Conservation (phyloP, 1,284 basidiomycete genomes). For the Vanrija sp. region DNA sequence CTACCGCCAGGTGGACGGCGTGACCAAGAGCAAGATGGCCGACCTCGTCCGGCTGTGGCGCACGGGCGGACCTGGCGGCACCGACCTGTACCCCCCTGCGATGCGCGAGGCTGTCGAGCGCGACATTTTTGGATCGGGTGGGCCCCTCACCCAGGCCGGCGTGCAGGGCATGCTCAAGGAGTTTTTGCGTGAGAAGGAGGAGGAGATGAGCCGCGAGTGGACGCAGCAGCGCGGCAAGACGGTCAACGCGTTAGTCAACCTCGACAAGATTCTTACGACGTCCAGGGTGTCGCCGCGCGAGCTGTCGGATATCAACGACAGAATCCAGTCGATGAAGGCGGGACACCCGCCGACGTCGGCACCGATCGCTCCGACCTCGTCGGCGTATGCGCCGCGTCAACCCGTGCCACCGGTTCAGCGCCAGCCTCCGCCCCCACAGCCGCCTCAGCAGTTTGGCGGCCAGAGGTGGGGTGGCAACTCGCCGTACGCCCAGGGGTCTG, state of each 20-base stretch:
- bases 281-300: slow-evolving; percentile 34
- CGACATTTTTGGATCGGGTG: slow-evolving; percentile 34
- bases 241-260: slow-evolving; percentile 37
- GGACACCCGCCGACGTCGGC: slow-evolving; percentile 27
- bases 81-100: slow-evolving; percentile 59
- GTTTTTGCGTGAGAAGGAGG: slow-evolving; percentile 31
- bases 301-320: slow-evolving; percentile 39
- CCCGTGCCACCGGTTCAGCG: slow-evolving; percentile 30
- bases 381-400: neutral
- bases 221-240: slow-evolving; percentile 20
- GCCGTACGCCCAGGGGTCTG: no score
- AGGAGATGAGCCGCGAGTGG: slow-evolving; percentile 31
- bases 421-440: slow-evolving; percentile 33
- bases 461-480: neutral
- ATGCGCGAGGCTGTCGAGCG: slow-evolving; percentile 39
- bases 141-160: slow-evolving; percentile 10
- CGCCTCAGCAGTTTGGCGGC: slow-evolving; percentile 3
- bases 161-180: slow-evolving; percentile 28
- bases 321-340: slow-evolving; percentile 32
- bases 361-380: slow-evolving; percentile 8
- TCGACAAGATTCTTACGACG: slow-evolving; percentile 35
- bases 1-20: slow-evolving; percentile 75
- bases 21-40: slow-evolving; percentile 86
- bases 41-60: slow-evolving; percentile 93
- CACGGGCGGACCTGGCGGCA: slow-evolving; percentile 69